Evolutionary conservation across 2,329 filamentous ascomycete genomes (phyloP), one percentile per base, ranked within the genome.

Genomic region (Calonectria naviculata): DNA sequence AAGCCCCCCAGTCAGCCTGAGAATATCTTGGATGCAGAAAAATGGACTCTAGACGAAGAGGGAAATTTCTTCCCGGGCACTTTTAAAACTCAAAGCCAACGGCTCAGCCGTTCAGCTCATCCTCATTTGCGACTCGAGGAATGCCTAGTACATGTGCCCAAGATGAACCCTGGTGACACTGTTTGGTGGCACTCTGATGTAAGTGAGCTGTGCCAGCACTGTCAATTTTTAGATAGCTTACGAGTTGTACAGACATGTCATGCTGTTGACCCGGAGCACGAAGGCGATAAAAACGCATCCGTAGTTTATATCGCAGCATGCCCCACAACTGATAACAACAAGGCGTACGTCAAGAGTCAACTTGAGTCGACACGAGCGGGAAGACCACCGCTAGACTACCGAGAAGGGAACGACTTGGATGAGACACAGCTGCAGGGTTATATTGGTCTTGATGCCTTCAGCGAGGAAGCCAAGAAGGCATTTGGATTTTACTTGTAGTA

Each of bases 181-280:
- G 70, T 72, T 2, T 72, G 70, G 70, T 72, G 70, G 70, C 67
- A 70, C 21, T 28, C 78, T 38, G 83, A 85, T 76, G 81, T 83
- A 73, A 75, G 82, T 5, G 13, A 1, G 4, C 0, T 36, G 13
- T 15, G 5, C 5, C 9, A 26, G 17, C n/a, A 9, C 28, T 13
- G n/a, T 13, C 54, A 12, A 12, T n/a, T 15, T 15, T 5, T 6
- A 31, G 38, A 34, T 34, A 34, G 26, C 29, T 56, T 5, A 47
- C 10, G 6, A 10, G 1, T 26, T 21, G 10, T 5, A 29, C 38
- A 81, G 80, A 76, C 83, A 42, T 81, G 81, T 41, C 83, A 85
- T 66, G 83, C 83, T 1, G 83, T 85, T n/a, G 83, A 85, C 58
- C 78, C 81, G 1, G 82, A 83, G 64, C 81, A 84, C 63, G 68